Base-by-base conservation (phyloP, 371 early-diverging fungal genomes). In the Mortierella sp. region DNA sequence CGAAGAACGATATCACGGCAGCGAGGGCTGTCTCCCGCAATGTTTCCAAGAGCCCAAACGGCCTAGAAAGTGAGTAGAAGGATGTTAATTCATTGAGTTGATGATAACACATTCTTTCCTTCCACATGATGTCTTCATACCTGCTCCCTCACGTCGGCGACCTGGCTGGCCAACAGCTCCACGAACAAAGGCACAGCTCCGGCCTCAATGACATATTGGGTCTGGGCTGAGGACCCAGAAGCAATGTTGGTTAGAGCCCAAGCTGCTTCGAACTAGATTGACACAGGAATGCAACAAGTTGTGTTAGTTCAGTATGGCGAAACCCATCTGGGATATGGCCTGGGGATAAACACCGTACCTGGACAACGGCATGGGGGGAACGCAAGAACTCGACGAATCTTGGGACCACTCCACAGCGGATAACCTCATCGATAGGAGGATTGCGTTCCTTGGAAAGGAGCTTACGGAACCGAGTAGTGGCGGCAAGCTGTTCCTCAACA, bases 231-330 rank as follows among this genome's bases (percentile, higher is more conserved):
- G 17, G 95, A 91, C 25, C 99, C 99, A 8, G 99, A 99, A 17
- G 99, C 99, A 81, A 99, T 99, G 84, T 99, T 99, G 61, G 99
- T 99, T 67, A 99, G 85, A 40, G 98, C 99, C 99, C 99, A 99
- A 17, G 99, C 99, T 57, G 99, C 94, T 83, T 99, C 99, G 80
- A 99, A 97, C 94, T 98, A 63, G 25, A 53, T 53, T 59, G 54
- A 47, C 22, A 22, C 7, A 47, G 16, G 21, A 47, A 47, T 10
- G 27, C 2, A 22, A 22, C 3, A 47, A 9, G 47, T 41, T 3
- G 41, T 16, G 41, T 41, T 41, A 41, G 41, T 41, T 16, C 16
- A 6, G 6, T 16, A 16, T 41, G 41, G 41, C 16, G 41, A 41
- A 41, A 16, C 10, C 13, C 37, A 37, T 8, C 10, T 17, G 41